Conservation (phyloP, 192 early-diverging fungal species). For the Dimargaris verticillata region DNA sequence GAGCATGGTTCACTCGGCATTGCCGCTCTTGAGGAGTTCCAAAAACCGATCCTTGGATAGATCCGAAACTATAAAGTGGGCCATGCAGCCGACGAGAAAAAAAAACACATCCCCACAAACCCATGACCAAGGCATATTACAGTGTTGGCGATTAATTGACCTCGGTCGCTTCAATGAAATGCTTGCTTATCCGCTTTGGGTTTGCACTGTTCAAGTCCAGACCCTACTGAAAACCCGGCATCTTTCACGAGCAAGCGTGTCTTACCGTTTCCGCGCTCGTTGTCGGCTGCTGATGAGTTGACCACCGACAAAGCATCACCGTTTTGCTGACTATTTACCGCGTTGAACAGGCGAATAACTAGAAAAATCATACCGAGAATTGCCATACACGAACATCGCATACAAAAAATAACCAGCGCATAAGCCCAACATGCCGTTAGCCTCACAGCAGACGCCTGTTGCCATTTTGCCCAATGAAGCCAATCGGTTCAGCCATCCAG, state of each 20-base stretch:
- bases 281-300: conserved; percentile 35
- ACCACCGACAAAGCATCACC: conserved; percentile 21
- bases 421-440: background rate
- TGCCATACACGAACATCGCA: conserved; percentile 9
- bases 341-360: conserved; percentile 93
- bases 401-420: conserved; percentile 6
- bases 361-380: conserved; percentile 7
- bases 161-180: background rate
- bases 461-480: conserved; percentile 7
- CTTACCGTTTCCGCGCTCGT: conserved; percentile 31
- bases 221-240: conserved; percentile 15
- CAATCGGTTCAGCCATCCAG: background rate
- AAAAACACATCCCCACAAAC: background rate
- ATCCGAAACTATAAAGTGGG: conserved; percentile 24
- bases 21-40: conserved; percentile 46
- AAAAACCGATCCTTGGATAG: conserved; percentile 58
- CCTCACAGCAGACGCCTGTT: conserved; percentile 7
- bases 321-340: conserved; percentile 76
- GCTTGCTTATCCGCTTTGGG: background rate
- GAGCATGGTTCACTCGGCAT: conserved; percentile 4
- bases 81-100: background rate
- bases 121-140: background rate
- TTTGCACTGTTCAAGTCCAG: background rate
- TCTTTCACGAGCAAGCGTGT: conserved; percentile 30
- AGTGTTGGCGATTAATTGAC: background rate